Evolutionary conservation across 208 protist genomes (phyloP), one percentile per base, ranked within the genome.

Genomic region (Trypanosoma avium): DNA sequence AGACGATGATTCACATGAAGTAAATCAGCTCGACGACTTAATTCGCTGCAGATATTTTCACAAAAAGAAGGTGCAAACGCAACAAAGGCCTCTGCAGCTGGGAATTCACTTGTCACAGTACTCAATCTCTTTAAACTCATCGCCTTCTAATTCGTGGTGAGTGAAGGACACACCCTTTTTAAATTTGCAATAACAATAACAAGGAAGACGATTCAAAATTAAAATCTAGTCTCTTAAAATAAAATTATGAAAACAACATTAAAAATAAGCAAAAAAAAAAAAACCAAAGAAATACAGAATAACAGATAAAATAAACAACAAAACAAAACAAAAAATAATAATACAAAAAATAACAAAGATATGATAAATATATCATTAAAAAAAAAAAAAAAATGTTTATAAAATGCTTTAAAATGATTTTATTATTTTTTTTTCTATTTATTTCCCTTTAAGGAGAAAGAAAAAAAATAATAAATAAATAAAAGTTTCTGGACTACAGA

Each of bases 1-100:
- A 68, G 33, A 22, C 61, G 77, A 27, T 87, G 81, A 24, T 70
- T 67, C n/a, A 42, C 38, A 55, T 83, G 76, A 22, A 83, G 52
- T n/a, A 3, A 0, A 3, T 35, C 21, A 12, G 40, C 50, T 24
- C 64, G 50, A 8, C 22, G 52, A 49, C 19, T 52, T 56, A 48
- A 30, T n/a, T 61, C 50, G 30, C 26, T 55, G 59, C 42, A 3
- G 15, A 19, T 19, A 12, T 5, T 15, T 47, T 13, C 45, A 43
- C 17, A 24, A 15, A 19, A n/a, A 2, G 50, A 15, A 21, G 55
- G 52, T 15, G 21, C 3, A 48, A 62, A 3, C 1, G 54, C 64
- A 42, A 62, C 29, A 33, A 61, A 60, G 3, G 54, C 64, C 38
- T 62, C 52, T 15, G 29, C 42, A 1, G 29, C n/a, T 22, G 42